A percentile compares a stretch with the other conserved stretches of the same genome.
Conservation (phyloP, 306 rosid species). For the Trifolium repens region DNA sequence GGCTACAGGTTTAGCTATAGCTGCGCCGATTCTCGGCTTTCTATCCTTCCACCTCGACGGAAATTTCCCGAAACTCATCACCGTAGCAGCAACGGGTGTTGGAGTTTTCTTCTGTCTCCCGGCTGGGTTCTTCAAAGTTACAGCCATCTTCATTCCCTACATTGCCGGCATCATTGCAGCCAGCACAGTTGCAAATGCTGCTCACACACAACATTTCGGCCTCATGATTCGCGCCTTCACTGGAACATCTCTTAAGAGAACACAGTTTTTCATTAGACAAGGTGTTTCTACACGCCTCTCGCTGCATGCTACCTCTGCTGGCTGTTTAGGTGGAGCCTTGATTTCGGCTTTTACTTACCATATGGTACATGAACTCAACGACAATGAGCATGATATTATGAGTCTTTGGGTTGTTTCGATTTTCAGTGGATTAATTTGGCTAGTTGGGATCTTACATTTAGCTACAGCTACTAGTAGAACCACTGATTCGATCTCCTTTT, state of each 20-base stretch:
- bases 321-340: slow-evolving; percentile 66
- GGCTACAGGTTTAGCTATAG: slow-evolving; percentile 69
- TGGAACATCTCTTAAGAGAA: slow-evolving; percentile 41
- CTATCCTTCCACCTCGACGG: slow-evolving; percentile 76
- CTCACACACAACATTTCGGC: slow-evolving; percentile 81
- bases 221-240: slow-evolving; percentile 71
- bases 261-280: slow-evolving; percentile 51
- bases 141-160: slow-evolving; percentile 70
- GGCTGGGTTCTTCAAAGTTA: slow-evolving; percentile 62
- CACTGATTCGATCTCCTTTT: slow-evolving; percentile 34
- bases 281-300: slow-evolving; percentile 63
- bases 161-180: slow-evolving; percentile 64
- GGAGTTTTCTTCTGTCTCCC: slow-evolving; percentile 86
- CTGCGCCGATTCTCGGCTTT: slow-evolving; percentile 65
- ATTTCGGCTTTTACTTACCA: slow-evolving; percentile 73
- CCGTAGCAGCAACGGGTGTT: slow-evolving; percentile 53
- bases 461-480: slow-evolving; percentile 51
- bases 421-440: slow-evolving; percentile 84
- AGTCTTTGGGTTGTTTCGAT: slow-evolving; percentile 88
- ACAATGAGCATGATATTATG: slow-evolving; percentile 37
- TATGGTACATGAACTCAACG: slow-evolving; percentile 60
- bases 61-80: slow-evolving; percentile 54
- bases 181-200: slow-evolving; percentile 61
- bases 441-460: slow-evolving; percentile 64
- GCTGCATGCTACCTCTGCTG: slow-evolving; percentile 53